Conservation (phyloP, 2,329 filamentous ascomycete genomes). For the Alternaria solani region DNA sequence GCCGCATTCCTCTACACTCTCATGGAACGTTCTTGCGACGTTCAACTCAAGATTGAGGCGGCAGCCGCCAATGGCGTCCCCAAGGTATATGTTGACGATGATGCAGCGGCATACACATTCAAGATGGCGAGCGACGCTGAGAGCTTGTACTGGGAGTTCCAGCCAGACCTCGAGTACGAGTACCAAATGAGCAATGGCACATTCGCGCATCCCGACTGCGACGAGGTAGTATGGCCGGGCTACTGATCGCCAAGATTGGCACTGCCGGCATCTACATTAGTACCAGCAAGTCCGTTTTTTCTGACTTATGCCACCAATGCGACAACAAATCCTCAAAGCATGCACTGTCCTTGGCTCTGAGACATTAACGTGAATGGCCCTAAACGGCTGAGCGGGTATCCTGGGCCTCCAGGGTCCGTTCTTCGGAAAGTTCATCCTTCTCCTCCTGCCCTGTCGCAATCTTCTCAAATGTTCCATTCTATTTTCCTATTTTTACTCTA, state of each 20-base stretch:
- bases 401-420: neutral
- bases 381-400: neutral
- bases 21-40: slow-evolving; percentile 72
- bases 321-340: neutral
- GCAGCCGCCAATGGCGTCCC: slow-evolving; percentile 63
- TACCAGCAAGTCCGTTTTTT: neutral
- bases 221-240: slow-evolving; percentile 17
- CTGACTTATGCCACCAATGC: neutral
- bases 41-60: slow-evolving; percentile 74
- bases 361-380: neutral
- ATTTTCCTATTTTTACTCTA: neutral
- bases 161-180: slow-evolving; percentile 61
- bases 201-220: slow-evolving; percentile 27
- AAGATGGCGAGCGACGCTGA: slow-evolving; percentile 59
- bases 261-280: neutral
- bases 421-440: neutral
- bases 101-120: slow-evolving; percentile 64
- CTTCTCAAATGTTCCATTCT: neutral
- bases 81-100: slow-evolving; percentile 64
- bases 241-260: neutral
- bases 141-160: slow-evolving; percentile 61
- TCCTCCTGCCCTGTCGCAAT: neutral
- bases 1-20: slow-evolving; percentile 74
- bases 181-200: slow-evolving; percentile 39
- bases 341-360: neutral